A percentile compares a stretch with the other conserved stretches of the same genome.
These are phyloP conservation scores for Talaromyces sp. DNA, from an alignment of 2,329 filamentous ascomycete species.

Conservation along the genomic window DNA sequence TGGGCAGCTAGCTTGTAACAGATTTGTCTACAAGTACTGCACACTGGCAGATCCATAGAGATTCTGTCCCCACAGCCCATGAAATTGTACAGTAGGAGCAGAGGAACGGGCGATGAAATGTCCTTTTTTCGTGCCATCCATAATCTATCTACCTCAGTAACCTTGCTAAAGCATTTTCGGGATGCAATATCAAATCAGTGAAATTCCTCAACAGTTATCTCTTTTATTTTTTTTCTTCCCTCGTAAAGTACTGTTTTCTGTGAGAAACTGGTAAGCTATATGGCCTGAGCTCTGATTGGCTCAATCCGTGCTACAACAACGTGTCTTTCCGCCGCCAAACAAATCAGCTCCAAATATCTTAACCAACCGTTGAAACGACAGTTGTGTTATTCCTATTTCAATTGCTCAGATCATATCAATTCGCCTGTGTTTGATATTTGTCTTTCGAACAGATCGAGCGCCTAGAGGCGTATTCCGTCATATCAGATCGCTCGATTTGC, in stretches of 20 bases:
- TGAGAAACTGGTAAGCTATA: background rate
- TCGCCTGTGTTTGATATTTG: background rate
- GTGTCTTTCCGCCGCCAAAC: conserved; percentile 5
- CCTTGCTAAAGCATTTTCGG: background rate
- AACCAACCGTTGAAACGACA: background rate
- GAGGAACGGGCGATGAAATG: background rate
- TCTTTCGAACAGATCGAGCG: background rate
- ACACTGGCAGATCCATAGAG: background rate
- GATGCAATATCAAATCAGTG: background rate
- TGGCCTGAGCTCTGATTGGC: conserved; percentile 2
- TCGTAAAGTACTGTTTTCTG: background rate
- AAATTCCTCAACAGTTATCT: too few relatives aligned
- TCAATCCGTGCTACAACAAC: conserved; percentile 2
- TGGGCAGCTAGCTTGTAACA: background rate
- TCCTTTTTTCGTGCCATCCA: background rate
- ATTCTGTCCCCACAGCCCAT: background rate
- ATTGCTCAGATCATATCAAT: background rate
- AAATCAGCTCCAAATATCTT: background rate
- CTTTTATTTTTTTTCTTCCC: too few relatives aligned
- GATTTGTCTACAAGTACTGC: background rate
- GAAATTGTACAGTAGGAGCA: background rate
- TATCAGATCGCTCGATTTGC: background rate
- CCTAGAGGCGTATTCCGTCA: background rate
- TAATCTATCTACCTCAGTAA: background rate
- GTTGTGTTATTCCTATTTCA: background rate